Percentiles rank a stretch among this genome's conserved stretches.
Conservation (phyloP, 768 basidiomycete genomes). For the Boletellus emodensis region DNA sequence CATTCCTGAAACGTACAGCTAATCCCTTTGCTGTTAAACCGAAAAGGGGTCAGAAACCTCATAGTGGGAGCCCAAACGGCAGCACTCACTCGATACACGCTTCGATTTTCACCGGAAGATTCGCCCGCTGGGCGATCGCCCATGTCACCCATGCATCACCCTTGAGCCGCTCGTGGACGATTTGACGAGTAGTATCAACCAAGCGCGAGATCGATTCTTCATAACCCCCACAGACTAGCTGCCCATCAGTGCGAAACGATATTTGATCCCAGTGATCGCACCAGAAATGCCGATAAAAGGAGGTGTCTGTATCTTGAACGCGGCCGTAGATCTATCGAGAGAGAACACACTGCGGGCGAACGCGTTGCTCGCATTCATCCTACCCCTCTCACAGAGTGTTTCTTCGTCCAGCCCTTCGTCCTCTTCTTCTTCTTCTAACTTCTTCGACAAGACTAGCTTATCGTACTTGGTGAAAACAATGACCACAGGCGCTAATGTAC, state of each 20-base stretch:
- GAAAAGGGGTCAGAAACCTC: neutral
- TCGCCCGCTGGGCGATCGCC: conserved; percentile 6
- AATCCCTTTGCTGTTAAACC: conserved; percentile 4
- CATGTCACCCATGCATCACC: conserved; percentile 9
- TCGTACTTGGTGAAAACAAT: conserved; percentile 10
- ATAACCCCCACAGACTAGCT: neutral
- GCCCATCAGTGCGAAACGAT: neutral
- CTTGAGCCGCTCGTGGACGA: conserved; percentile 2
- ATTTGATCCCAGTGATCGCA: neutral
- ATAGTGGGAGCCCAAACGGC: neutral
- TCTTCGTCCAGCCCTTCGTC: neutral
- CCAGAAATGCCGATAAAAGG: neutral
- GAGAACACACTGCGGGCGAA: neutral
- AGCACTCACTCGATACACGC: conserved; percentile 5
- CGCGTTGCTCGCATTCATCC: neutral
- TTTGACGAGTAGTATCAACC: neutral
- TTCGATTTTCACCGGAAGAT: conserved; percentile 2
- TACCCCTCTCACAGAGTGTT: neutral
- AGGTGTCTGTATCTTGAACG: neutral
- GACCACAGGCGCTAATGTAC: conserved; percentile 1
- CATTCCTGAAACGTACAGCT: neutral
- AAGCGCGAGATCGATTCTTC: neutral
- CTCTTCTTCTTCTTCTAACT: neutral
- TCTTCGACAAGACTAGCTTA: conserved; percentile 1
- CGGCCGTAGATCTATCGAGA: neutral